Base-by-base conservation (phyloP, 2,329 filamentous ascomycete species). In the Aspergillus latus region DNA sequence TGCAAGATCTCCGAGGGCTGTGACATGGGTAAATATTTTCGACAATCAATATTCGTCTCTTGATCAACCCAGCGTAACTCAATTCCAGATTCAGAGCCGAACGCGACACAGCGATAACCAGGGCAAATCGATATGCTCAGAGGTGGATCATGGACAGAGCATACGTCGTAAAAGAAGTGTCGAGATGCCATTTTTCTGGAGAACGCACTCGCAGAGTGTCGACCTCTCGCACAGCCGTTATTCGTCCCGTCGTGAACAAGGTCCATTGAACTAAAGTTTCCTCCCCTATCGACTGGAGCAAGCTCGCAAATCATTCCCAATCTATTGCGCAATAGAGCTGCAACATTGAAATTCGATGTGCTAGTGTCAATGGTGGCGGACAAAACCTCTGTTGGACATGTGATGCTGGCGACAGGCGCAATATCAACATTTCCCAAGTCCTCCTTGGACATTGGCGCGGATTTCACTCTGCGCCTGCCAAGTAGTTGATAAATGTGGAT, bases 111-210 rank as follows among this genome's bases (percentile, higher is more conserved):
- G 49, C 80, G 79, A 45, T 83, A 78, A 56, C 85, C 82, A n/a
- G 85, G 85, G 62, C 83, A 87, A 34, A 88, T 82, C 0, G 85
- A 82, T 8, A 88, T 80, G 39, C 83, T 86, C n/a, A 82, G 80
- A 10, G 86, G 86, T 13, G 82, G 82, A 59, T 88, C 84, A 52
- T 87, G 81, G 37, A 80, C 72, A 1, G 80, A 83, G 64, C 85
- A 87, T 40, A 88, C 65, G 58, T 82, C 76, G 40, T 78, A 75
- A 64, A 79, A 81, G 64, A 73, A 76, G 68, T 68, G 62, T 54
- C 79, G 63, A 50, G 78, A 56, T 51, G 66, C 36, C 62, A 70
- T 51, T 7, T 65, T 70, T 21, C 67, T 64, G 8, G 69, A 64
- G 5, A 66, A 62, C 36, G 66, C 70, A 4, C 59, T 74, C 46